Conservation (phyloP, 1,284 basidiomycete genomes). For the Irpex lacteus region DNA sequence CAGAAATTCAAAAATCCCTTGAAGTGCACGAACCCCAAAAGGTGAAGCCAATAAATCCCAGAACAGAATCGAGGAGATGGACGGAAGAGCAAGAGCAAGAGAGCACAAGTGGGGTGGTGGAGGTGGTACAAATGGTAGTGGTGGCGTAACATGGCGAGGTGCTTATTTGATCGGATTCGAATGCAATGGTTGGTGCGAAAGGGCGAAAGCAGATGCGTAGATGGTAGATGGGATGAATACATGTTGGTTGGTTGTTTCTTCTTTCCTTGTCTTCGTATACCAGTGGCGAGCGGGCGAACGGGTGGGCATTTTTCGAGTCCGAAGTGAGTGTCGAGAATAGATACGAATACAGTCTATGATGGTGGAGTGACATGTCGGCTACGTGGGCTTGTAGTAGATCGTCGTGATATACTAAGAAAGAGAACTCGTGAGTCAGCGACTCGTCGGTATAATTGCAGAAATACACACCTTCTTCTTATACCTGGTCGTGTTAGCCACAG, state of each 20-base stretch:
- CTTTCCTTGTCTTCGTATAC: not conserved
- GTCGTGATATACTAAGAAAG: constrained; percentile 58
- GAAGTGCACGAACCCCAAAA: not conserved
- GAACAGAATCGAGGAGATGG: not conserved
- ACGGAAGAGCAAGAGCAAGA: not conserved
- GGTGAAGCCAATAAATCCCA: not conserved
- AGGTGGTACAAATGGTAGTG: not conserved
- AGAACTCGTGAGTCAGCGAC: constrained; percentile 14
- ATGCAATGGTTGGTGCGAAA: no score
- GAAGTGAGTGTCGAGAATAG: not conserved
- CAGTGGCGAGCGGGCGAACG: not conserved
- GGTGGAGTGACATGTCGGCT: constrained; percentile 10
- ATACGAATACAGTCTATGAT: not conserved
- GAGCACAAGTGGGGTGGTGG: not conserved
- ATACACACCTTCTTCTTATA: constrained; percentile 85
- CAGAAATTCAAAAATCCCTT: not conserved
- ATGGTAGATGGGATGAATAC: not conserved
- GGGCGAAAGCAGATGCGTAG: not conserved
- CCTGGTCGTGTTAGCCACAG: constrained; percentile 90
- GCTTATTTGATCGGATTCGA: no score
- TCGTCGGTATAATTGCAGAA: constrained; percentile 3
- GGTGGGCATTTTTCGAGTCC: not conserved
- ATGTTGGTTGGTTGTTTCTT: not conserved
- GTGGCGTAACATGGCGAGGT: not conserved
- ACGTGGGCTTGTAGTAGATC: constrained; percentile 63